Percentiles rank a stretch among this genome's conserved stretches.
phyloP scores from a whole-genome alignment of 108 stramenopile species.

The Fistulifera solaris region DNA sequence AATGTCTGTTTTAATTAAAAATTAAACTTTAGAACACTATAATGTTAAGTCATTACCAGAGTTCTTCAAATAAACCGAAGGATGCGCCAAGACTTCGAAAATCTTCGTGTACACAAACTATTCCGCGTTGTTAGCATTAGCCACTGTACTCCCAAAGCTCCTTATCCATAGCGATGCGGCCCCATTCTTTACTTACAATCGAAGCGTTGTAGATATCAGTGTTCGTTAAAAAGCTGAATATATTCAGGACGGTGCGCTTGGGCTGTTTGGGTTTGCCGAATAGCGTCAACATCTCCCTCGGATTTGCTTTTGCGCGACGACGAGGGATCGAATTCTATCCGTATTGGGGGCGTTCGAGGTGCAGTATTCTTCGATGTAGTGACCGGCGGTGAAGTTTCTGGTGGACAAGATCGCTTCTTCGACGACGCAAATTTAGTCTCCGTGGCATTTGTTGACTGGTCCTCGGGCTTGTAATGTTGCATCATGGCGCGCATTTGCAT shows the following conservation, averaged over 20 bases:
- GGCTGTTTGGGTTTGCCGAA: slow-evolving; percentile 57
- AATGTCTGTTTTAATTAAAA: no score
- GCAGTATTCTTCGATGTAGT: not conserved
- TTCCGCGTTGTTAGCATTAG: no score
- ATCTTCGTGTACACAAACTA: no score
- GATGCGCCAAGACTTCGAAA: no score
- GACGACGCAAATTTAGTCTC: slow-evolving; percentile 2
- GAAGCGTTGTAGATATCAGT: slow-evolving; percentile 82
- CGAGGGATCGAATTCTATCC: slow-evolving; percentile 23
- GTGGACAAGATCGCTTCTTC: slow-evolving; percentile 6
- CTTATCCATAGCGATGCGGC: slow-evolving; percentile 38
- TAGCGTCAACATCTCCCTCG: slow-evolving; percentile 22
- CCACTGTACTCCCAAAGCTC: slow-evolving; percentile 27
- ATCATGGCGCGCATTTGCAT: slow-evolving; percentile 1
- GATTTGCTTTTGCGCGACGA: slow-evolving; percentile 18
- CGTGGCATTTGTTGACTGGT: slow-evolving; percentile 1
- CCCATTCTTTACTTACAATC: slow-evolving; percentile 72
- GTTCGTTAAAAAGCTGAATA: slow-evolving; percentile 67
- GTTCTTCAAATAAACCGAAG: no score
- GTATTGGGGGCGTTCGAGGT: slow-evolving; percentile 11
- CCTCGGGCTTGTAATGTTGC: slow-evolving; percentile 4
- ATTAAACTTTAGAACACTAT: no score
- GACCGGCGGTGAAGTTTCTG: not conserved
- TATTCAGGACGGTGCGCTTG: slow-evolving; percentile 42
- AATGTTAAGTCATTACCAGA: no score